Conservation (phyloP, 2,329 filamentous ascomycete species). For the Microascus cirrosus region DNA sequence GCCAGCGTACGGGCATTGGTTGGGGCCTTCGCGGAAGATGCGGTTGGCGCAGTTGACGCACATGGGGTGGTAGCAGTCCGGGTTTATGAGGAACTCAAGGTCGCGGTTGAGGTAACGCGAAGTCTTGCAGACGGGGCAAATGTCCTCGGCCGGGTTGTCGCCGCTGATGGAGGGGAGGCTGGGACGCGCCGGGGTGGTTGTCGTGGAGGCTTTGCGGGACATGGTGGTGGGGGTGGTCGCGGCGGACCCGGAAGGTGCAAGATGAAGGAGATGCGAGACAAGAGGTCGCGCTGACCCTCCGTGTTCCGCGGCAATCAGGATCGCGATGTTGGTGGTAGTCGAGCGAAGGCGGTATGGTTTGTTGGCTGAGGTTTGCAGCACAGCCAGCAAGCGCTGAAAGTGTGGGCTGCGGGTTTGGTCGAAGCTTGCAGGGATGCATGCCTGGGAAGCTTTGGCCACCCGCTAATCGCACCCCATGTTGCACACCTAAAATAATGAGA, state of each 20-base stretch:
- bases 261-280: neutral
- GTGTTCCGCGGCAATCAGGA: neutral
- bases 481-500: no score
- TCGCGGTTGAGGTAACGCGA: constrained; percentile 89
- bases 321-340: neutral
- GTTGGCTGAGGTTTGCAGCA: neutral
- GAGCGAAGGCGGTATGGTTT: neutral
- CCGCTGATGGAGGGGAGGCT: constrained; percentile 12
- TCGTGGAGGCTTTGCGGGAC: constrained; percentile 21
- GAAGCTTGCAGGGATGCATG: neutral
- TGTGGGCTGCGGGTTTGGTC: neutral
- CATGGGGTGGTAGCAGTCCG: constrained; percentile 98
- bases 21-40: constrained; percentile 84
- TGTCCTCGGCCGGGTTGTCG: constrained; percentile 41
- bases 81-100: constrained; percentile 93
- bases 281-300: neutral
- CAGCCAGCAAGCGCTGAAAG: neutral
- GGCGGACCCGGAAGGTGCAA: neutral
- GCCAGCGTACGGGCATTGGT: constrained; percentile 81
- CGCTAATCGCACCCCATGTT: neutral
- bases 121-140: constrained; percentile 96
- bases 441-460: neutral
- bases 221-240: constrained; percentile 13
- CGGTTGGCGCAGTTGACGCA: constrained; percentile 92
- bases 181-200: constrained; percentile 6